These are phyloP conservation scores for Colletotrichum costaricense DNA, from an alignment of 2,329 filamentous ascomycete species.

Conservation along the genomic window DNA sequence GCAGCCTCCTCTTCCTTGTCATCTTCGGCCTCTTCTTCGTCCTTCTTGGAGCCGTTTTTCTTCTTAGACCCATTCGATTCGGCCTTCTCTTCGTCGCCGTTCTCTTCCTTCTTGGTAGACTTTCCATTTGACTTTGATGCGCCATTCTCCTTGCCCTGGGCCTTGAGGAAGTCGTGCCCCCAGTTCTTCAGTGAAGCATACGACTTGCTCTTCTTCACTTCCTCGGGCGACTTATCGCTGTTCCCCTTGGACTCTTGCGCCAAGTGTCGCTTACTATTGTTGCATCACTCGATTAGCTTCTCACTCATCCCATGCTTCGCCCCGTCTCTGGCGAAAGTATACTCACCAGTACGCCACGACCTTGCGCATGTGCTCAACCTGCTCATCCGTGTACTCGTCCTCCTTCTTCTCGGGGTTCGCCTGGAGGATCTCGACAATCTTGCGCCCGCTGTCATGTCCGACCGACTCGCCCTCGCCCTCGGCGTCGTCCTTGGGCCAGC, in stretches of 20 bases:
- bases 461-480: constrained; percentile 69
- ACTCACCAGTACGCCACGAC: constrained; percentile 70
- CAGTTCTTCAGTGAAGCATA: constrained; percentile 73
- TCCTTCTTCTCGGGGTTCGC: constrained; percentile 69
- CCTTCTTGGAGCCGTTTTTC: constrained; percentile 36
- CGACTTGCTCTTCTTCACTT: constrained; percentile 60
- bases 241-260: constrained; percentile 72
- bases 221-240: constrained; percentile 58
- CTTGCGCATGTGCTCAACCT: constrained; percentile 69
- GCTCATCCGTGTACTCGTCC: constrained; percentile 65
- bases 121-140: constrained; percentile 2
- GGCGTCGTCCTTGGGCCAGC: constrained; percentile 68
- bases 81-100: not conserved
- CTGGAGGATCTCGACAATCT: constrained; percentile 72
- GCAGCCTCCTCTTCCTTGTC: constrained; percentile 39
- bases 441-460: constrained; percentile 72
- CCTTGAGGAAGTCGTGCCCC: constrained; percentile 66
- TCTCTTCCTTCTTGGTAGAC: not conserved
- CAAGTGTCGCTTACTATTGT: constrained; percentile 67
- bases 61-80: constrained; percentile 20
- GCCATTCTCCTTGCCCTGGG: constrained; percentile 37
- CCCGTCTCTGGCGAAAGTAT: not conserved
- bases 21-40: constrained; percentile 41
- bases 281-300: not conserved
- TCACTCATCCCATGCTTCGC: not conserved